These are phyloP conservation scores for Lyophyllum decastes DNA, from an alignment of 768 basidiomycete genomes.

Conservation along the genomic window DNA sequence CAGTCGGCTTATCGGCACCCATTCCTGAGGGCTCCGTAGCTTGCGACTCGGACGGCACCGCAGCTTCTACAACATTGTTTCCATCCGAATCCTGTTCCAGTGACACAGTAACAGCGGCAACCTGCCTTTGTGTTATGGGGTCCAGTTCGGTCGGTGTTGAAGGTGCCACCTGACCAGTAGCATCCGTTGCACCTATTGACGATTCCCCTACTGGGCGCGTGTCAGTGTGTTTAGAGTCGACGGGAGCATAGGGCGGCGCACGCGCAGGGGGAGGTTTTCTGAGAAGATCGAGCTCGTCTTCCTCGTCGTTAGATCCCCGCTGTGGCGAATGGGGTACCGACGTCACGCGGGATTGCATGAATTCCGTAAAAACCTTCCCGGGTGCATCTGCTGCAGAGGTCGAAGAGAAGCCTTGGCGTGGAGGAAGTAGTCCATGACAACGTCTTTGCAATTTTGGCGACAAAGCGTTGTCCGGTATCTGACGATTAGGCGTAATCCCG, in stretches of 20 bases:
- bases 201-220: neutral
- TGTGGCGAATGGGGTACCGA: neutral
- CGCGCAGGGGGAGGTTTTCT: constrained; percentile 25
- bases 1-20: neutral
- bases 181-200: neutral
- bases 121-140: neutral
- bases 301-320: constrained; percentile 27
- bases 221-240: neutral
- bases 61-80: neutral
- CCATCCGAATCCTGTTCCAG: neutral
- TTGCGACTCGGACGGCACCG: neutral
- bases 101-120: neutral
- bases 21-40: neutral
- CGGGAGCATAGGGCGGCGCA: neutral
- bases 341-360: neutral
- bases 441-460: neutral
- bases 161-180: neutral
- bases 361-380: neutral
- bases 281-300: constrained; percentile 45
- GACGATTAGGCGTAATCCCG: neutral
- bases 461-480: neutral
- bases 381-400: neutral
- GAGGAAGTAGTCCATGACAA: neutral
- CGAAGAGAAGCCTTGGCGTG: neutral
- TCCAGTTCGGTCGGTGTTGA: neutral